Conservation (phyloP, 2,329 filamentous ascomycete genomes). For the Tolypocladium amazonense region DNA sequence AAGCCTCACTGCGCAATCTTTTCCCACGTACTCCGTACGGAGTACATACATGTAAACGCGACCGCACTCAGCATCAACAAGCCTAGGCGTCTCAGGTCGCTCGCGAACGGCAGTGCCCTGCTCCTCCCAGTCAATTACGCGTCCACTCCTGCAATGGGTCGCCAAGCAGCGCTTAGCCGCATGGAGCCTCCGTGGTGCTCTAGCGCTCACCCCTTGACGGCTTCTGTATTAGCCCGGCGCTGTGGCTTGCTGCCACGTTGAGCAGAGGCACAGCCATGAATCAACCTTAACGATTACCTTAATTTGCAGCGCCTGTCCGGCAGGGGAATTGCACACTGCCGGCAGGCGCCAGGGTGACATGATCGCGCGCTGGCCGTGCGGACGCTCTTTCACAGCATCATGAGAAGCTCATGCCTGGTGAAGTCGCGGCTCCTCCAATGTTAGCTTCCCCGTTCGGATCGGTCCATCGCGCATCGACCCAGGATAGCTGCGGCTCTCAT, state of each 20-base stretch:
- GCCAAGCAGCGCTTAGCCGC: background rate
- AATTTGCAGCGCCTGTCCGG: background rate
- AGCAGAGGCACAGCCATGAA: background rate
- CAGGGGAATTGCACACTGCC: background rate
- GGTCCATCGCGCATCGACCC: background rate
- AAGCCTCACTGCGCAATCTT: no score
- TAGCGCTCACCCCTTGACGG: background rate
- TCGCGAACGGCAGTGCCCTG: background rate
- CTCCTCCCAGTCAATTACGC: background rate
- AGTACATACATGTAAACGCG: no score
- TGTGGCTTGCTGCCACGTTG: background rate
- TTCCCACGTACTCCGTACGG: no score
- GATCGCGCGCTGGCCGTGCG: background rate
- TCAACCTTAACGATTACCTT: slow-evolving; percentile 1
- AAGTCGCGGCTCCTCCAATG: background rate
- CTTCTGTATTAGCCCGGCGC: background rate
- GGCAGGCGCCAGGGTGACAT: background rate
- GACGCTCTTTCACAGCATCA: background rate
- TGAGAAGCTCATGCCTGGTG: background rate
- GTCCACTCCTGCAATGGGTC: background rate
- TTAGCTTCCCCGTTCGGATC: background rate
- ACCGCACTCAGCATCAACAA: background rate
- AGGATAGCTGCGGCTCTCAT: background rate
- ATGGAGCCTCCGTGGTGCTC: background rate
- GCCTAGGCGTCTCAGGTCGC: background rate